A percentile compares a stretch with the other conserved stretches of the same genome.
These are phyloP conservation scores for Nicotiana otophora DNA, from an alignment of 257 asterid genomes.

Conservation along the genomic window DNA sequence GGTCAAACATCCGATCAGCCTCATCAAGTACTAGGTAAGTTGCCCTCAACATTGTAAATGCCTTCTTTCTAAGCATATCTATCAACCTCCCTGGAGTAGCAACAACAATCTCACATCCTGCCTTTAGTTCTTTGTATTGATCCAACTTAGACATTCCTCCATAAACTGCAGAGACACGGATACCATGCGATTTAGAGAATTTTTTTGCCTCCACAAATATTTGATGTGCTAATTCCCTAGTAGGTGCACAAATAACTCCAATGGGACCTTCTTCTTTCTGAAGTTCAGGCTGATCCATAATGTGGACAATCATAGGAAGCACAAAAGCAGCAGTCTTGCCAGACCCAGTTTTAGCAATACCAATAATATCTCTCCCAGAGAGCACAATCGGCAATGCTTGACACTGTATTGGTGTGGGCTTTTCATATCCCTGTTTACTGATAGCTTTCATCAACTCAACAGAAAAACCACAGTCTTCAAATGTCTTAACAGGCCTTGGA, in stretches of 20 bases:
- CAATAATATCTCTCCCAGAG: constrained; percentile 93
- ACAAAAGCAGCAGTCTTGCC: constrained; percentile 97
- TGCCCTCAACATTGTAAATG: constrained; percentile 71
- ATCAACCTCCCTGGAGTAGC: constrained; percentile 98
- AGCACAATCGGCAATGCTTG: constrained; percentile 92
- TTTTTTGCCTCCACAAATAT: constrained; percentile 91
- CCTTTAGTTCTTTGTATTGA: constrained; percentile 94
- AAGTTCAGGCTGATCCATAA: constrained; percentile 97
- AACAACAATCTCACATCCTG: constrained; percentile 94
- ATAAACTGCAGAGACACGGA: constrained; percentile 92
- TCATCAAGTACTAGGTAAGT: constrained; percentile 96
- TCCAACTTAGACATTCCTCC: constrained; percentile 99
- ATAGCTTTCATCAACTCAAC: constrained; percentile 80
- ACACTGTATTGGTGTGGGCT: constrained; percentile 94
- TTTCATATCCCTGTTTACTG: constrained; percentile 80
- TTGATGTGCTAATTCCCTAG: constrained; percentile 98
- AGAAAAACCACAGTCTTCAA: constrained; percentile 89
- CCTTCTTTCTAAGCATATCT: constrained; percentile 96
- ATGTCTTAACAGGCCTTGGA: constrained; percentile 74
- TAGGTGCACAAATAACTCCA: constrained; percentile 98
- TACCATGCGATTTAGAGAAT: constrained; percentile 72
- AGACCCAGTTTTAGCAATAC: constrained; percentile 97
- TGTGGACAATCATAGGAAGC: constrained; percentile 91
- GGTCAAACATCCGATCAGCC: constrained; percentile 99
- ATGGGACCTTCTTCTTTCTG: constrained; percentile 92